phyloP scores from a whole-genome alignment of 148 eudicot genomes.

The Chenopodium suecicum region DNA sequence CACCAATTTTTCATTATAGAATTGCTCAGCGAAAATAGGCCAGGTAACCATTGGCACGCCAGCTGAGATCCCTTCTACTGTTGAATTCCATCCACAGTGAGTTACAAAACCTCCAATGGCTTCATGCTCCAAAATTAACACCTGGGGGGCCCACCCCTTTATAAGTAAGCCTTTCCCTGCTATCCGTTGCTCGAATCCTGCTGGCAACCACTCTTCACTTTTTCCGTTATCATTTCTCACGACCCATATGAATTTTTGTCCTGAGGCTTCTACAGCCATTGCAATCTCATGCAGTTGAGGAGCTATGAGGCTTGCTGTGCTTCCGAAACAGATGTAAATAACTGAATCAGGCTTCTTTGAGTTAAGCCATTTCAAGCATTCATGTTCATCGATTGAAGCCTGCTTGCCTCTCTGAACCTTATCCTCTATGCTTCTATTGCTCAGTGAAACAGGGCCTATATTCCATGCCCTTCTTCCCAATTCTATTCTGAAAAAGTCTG shows the following conservation, averaged over 20 bases:
- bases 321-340: constrained; percentile 53
- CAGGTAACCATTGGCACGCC: constrained; percentile 42
- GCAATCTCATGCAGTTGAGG: constrained; percentile 49
- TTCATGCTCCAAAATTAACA: constrained; percentile 31
- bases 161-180: constrained; percentile 25
- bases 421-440: constrained; percentile 30
- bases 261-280: constrained; percentile 45
- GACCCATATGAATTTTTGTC: constrained; percentile 57
- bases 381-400: constrained; percentile 39
- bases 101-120: constrained; percentile 38
- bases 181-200: constrained; percentile 22
- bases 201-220: constrained; percentile 38
- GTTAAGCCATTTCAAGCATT: constrained; percentile 59
- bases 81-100: constrained; percentile 47
- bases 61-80: constrained; percentile 32
- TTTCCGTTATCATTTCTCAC: constrained; percentile 26
- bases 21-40: constrained; percentile 41
- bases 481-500: constrained; percentile 36
- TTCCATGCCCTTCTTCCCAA: constrained; percentile 58
- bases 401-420: constrained; percentile 42
- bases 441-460: constrained; percentile 56
- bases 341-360: constrained; percentile 52
- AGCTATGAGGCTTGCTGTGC: constrained; percentile 21
- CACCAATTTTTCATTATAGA: constrained; percentile 30
- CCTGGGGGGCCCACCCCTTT: constrained; percentile 38